Evolutionary conservation across 2,329 filamentous ascomycete genomes (phyloP), one percentile per base, ranked within the genome.

Genomic region (Septoria linicola): DNA sequence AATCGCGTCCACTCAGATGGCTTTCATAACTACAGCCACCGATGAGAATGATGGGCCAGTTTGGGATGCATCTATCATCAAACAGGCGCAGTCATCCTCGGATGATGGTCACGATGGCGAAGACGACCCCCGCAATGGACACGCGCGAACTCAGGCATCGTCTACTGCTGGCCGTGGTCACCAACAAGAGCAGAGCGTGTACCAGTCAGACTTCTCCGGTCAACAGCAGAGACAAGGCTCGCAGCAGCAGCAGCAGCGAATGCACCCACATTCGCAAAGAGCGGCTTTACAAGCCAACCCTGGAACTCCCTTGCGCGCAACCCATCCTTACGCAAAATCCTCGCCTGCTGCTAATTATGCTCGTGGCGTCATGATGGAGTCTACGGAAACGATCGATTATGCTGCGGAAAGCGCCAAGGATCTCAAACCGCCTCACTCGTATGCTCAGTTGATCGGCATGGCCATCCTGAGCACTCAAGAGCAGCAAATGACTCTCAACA

Each of bases 391-490:
- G 55, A 81, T 91, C 46, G 88, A 93, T 70, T 81, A 91, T 58
- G 91, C 89, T 65, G 78, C 85, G 27, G 91, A 97, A 59, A 81
- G 85, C 23, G 89, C 91, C 59, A 88, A 88, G 67, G 89, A 96
- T 59, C 82, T 97, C 65, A 99, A 99, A 70, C 95, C 93, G 1
- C 88, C 91, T 39, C 96, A 88, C 70, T 97, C 92, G 69, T 99
- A 99, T 71, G 91, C 93, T 2, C 89, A 95, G 67, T 83, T 99
- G 76, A 99, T 99, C 59, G 93, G 90, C 0, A 93, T 97, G 72
- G 93, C 93, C 1, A 97, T 99, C 57, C 79, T 96, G 59, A 88
- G 87, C 30, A 91, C 87, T 2, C 77, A 83, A 1, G 90, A 96
- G 53, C 87, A 95, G 68, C 95, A 95, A 70, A 79, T 96, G 47